Evolutionary conservation across 2,329 filamentous ascomycete species (phyloP), one percentile per base, ranked within the genome.

Genomic region (Dactylonectria estremocensis): DNA sequence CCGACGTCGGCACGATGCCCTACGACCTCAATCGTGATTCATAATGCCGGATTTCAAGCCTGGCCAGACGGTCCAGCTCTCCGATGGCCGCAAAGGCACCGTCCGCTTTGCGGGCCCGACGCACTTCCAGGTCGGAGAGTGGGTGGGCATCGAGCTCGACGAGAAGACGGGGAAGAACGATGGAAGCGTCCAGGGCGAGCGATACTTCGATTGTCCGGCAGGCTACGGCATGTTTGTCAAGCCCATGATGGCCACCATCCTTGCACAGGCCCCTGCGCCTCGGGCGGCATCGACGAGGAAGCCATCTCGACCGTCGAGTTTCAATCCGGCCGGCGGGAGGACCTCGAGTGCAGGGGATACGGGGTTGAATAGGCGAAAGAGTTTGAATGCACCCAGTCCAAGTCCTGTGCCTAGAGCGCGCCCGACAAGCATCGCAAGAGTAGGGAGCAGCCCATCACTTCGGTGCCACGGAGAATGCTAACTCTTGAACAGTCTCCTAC

Each of bases 131-230:
- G 84, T 87, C 6, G 95, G 95, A 69, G 90, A 93, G 69, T 98
- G 95, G 94, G 86, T 98, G 66, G 95, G 95, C 71, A 89, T 98
- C 67, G 95, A 97, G 84, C 89, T 98, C 64, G 90, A 94, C 59
- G 92, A 94, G 53, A 86, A 91, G 60, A 89, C 88, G 20, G 95
- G 96, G 35, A 98, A 98, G 85, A 98, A 98, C 76, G 94, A 98
- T 86, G 95, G 95, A 71, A 92, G 93, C 62, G 94, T 98, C 53
- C 90, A 95, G 80, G 95, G 94, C 69, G 89, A 94, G 78, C 87
- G 94, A 20, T 98, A 98, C 79, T 98, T 97, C 75, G 90, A 95
- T 56, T 98, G 95, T 82, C 87, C 78, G 81, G 91, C 88, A 89
- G 94, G 86, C 46, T 85, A 86, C 71, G 91, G 91, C 77, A 96